A percentile compares a stretch with the other conserved stretches of the same genome.
phyloP scores from a whole-genome alignment of 805 yeast genomes.

The Metschnikowia amazonensis region DNA sequence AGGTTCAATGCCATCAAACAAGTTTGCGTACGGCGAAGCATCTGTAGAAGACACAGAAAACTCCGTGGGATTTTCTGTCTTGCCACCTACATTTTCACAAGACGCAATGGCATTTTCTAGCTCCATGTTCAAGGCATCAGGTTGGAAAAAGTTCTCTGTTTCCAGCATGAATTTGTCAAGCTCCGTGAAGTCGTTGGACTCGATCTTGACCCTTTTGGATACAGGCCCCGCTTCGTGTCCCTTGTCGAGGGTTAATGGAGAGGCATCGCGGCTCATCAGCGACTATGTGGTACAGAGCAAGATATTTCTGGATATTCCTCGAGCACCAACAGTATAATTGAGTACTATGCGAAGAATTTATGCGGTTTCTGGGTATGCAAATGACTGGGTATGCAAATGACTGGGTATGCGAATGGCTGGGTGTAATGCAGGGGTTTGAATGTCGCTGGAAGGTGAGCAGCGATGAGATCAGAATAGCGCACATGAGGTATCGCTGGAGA shows the following conservation, averaged over 20 bases:
- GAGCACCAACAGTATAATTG: not conserved
- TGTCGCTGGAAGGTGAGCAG: not conserved
- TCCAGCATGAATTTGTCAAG: constrained; percentile 14
- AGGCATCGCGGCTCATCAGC: constrained; percentile 2
- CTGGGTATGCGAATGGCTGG: not conserved
- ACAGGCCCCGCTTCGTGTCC: not conserved
- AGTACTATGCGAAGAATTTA: not conserved
- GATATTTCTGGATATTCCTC: not conserved
- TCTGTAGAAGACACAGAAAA: constrained; percentile 9
- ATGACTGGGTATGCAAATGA: too few species aligned
- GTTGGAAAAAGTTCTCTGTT: constrained; percentile 7
- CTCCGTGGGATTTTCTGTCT: not conserved
- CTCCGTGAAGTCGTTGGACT: not conserved
- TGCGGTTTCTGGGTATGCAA: too few species aligned
- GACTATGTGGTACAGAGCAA: not conserved
- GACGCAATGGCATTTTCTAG: constrained; percentile 4
- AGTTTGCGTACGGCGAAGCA: constrained; percentile 13
- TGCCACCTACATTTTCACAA: not conserved
- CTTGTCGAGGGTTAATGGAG: not conserved
- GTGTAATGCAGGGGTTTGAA: not conserved
- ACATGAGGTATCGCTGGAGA: constrained; percentile 2
- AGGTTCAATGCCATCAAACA: constrained; percentile 12
- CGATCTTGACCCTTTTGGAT: not conserved
- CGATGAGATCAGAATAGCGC: not conserved
- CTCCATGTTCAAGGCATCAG: constrained; percentile 3